Evolutionary conservation across 2,329 filamentous ascomycete species (phyloP), one percentile per base, ranked within the genome.

Genomic region (Pseudogymnoascus sp.): DNA sequence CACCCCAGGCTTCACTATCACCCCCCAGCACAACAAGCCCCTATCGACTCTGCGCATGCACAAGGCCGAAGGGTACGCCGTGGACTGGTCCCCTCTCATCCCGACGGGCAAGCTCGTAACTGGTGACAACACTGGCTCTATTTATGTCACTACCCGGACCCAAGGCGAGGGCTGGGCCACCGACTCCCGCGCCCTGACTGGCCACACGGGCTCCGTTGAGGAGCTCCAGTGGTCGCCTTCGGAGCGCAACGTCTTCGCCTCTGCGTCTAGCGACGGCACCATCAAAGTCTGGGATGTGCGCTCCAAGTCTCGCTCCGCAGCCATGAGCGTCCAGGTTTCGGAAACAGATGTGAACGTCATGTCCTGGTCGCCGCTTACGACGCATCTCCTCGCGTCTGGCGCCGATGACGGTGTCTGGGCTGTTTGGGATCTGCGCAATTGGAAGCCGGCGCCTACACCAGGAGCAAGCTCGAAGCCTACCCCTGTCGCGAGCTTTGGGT

Each of bases 171-270:
- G 90, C 66, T 97, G 92, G 83, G 88, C 90, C 16, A 96, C 92
- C 4, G 93, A 97, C 74, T 90, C 84, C 11, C 84, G 89, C 46
- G 81, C 93, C 0, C 96, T 96, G 78, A 85, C 85, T 21, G 93
- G 93, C 60, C 95, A 99, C 79, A 84, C 83, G 7, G 85, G 87
- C 72, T 93, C 90, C 61, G 87, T 99, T 14, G 95, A 99, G 79
- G 95, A 99, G 74, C 81, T 99, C 25, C 93, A 97, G 76, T 99
- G 95, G 95, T 96, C 91, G 61, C 95, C 95, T 0, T 90, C 88
- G 16, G 95, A 99, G 78, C 87, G 87, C 67, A 93, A 92, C 66
- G 95, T 97, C 28, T 99, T 99, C 73, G 90, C 95, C 0, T 97
- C 93, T 0, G 93, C 91, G 3, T 96, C 92, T 63, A 92, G 89